Base-by-base conservation (phyloP, 2,329 filamentous ascomycete species). In the Epichloe gansuensis region DNA sequence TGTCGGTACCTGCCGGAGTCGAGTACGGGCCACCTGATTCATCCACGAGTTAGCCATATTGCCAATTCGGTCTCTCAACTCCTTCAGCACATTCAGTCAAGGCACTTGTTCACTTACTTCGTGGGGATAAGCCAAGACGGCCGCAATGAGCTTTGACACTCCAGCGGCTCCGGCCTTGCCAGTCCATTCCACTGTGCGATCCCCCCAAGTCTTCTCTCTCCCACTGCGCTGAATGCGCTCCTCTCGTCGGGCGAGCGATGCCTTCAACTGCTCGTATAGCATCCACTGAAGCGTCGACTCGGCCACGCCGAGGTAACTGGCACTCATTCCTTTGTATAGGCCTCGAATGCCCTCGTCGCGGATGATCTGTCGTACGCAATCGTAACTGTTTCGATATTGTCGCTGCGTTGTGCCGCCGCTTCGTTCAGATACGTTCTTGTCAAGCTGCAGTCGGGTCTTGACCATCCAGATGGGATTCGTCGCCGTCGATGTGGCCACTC, bases 381-480 rank as follows among this genome's bases (percentile, higher is more conserved):
- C 90, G 68, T 83, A 78, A 56, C 87, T 90, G 67, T 95, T 95
- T 65, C 81, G 82, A 69, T 97, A 96, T 62, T 82, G 82, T 50
- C 90, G 76, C 49, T 74, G 72, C 51, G 71, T 70, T 27, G 70
- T 65, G 40, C 73, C 75, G 27, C 71, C 78, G 54, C 76, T 72
- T 56, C 77, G 72, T 59, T 80, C 78, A 15, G 84, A 85, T 50
- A 82, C 79, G 63, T 87, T 87, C 72, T 90, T 94, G 72, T 97
- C 90, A 36, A 97, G 78, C 70, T 97, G 90, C 60, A 97, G 67
- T 35, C 90, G 77, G 41, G 90, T 97, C 76, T 97, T 97, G 64
- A 97, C 82, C 56, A 97, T 78, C 90, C 90, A 97, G 63, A 97
- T 95, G 1, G 90, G 90, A 68, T 96, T 96, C 39, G 90, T 97